Percentiles rank a stretch among this genome's conserved stretches.
Conservation (phyloP, 805 yeast species). For the Candida koratica region DNA sequence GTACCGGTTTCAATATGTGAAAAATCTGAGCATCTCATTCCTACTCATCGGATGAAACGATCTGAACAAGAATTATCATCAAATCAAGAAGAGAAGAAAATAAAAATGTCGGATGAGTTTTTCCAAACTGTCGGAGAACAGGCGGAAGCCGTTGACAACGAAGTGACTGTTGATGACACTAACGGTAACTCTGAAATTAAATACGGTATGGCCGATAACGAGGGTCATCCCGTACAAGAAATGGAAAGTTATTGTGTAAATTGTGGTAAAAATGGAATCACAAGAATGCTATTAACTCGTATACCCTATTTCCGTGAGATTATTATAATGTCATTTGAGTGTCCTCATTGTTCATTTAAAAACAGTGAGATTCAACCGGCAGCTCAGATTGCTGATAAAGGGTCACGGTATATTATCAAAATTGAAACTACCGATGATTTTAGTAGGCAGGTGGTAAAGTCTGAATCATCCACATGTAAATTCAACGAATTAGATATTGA, state of each 20-base stretch:
- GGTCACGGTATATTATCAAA: constrained; percentile 65
- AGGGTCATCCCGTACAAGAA: constrained; percentile 94
- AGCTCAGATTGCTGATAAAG: constrained; percentile 83
- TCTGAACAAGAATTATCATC: constrained; percentile 16
- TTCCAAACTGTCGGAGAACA: constrained; percentile 40
- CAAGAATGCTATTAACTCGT: constrained; percentile 76
- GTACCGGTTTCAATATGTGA: too few relatives aligned
- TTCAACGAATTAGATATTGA: constrained; percentile 86
- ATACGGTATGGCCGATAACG: constrained; percentile 72
- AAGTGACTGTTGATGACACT: constrained; percentile 5
- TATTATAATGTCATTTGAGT: constrained; percentile 89
- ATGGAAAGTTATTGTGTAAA: constrained; percentile 94
- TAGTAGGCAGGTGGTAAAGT: constrained; percentile 86
- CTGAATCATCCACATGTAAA: constrained; percentile 77
- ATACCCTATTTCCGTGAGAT: constrained; percentile 92
- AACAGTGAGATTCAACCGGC: constrained; percentile 97
- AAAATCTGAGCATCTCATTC: too few relatives aligned
- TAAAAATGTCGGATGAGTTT: constrained; percentile 16
- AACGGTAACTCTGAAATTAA: constrained; percentile 42
- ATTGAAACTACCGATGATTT: constrained; percentile 70
- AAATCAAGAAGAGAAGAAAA: constrained; percentile 16
- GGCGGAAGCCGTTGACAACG: constrained; percentile 27
- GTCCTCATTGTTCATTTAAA: constrained; percentile 90
- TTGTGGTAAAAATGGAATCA: constrained; percentile 81
- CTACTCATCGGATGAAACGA: constrained; percentile 18